Conservation (phyloP, 345 rosid genomes). For the Acer negundo region DNA sequence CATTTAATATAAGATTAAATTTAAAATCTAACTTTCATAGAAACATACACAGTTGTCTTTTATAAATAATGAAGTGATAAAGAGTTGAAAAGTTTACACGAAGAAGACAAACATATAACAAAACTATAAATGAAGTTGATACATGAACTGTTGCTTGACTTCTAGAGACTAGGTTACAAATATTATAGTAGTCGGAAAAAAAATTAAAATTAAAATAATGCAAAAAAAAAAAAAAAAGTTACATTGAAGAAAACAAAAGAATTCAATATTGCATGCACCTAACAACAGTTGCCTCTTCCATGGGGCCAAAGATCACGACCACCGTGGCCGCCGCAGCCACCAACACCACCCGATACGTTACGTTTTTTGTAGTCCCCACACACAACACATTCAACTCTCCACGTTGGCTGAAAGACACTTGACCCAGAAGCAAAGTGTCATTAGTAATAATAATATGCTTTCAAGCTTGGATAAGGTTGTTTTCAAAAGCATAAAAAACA, state of each 20-base stretch:
- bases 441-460: not conserved
- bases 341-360: not conserved
- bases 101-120: not conserved
- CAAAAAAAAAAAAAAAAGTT: no score
- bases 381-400: slow-evolving; percentile 1
- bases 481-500: not conserved
- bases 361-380: slow-evolving; percentile 16
- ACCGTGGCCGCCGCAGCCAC: not conserved
- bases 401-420: slow-evolving; percentile 2
- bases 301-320: not conserved
- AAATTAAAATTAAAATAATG: no score
- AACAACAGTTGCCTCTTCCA: not conserved
- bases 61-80: not conserved
- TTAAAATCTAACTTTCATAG: no score
- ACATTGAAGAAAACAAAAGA: not conserved
- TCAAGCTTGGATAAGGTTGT: slow-evolving; percentile 8
- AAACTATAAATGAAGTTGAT: not conserved
- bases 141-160: not conserved
- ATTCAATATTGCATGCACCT: not conserved
- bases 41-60: no score
- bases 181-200: not conserved
- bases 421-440: slow-evolving; percentile 13
- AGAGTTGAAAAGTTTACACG: not conserved
- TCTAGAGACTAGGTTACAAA: not conserved
- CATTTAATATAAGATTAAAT: no score